Evolutionary conservation across 2,329 filamentous ascomycete genomes (phyloP), one percentile per base, ranked within the genome.

Genomic region (Raffaelea arxii): DNA sequence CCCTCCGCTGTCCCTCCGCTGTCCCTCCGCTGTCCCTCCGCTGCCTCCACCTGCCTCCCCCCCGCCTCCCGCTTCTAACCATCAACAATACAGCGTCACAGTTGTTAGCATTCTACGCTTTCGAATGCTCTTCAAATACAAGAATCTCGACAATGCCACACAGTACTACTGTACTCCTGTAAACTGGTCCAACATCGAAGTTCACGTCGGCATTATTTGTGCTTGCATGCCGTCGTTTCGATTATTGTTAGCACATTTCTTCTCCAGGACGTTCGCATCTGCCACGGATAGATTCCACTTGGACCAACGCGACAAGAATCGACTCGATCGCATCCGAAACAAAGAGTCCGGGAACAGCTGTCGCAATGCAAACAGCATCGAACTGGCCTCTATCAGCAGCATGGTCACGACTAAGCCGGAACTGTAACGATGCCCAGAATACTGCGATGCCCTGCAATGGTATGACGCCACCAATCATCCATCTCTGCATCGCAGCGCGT

Each of bases 401-500:
- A n/a, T n/a, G n/a, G n/a, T n/a, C n/a, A n/a, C n/a, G n/a, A n/a
- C n/a, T n/a, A n/a, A n/a, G n/a, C n/a, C n/a, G n/a, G n/a, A n/a
- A n/a, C n/a, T n/a, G n/a, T n/a, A n/a, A n/a, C n/a, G n/a, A n/a
- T n/a, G n/a, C n/a, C n/a, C n/a, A n/a, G n/a, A n/a, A n/a, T n/a
- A n/a, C n/a, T n/a, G n/a, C n/a, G n/a, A n/a, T n/a, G n/a, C n/a
- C n/a, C n/a, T n/a, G 27, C 32, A 18, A 14, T 18, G 32, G 14
- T 16, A 32, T 32, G 10, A 32, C 10, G 10, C 27, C 27, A 9
- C 16, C 27, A 32, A 10, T 32, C 27, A 32, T 32, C 27, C 27
- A 32, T 10, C 27, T 10, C 16, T 32, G 9, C 27, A 32, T 32
- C 27, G 9, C 79, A 6, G 74, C 63, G 27, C 78, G 27, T 30